Base-by-base conservation (phyloP, 2,329 filamentous ascomycete genomes). In the Cladosporium halotolerans region DNA sequence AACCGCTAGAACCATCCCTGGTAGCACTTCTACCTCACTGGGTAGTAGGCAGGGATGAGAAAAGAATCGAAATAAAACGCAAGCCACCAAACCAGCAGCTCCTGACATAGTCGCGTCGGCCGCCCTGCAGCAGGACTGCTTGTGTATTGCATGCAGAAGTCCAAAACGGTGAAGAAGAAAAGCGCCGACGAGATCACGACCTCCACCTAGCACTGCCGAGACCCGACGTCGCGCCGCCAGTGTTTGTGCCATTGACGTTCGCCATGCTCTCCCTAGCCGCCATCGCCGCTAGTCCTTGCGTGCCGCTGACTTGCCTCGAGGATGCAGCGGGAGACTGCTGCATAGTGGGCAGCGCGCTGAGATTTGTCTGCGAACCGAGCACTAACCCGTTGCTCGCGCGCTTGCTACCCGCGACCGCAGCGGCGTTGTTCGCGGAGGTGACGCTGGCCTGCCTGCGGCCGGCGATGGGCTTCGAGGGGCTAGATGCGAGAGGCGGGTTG, bases 181-280 rank as follows among this genome's bases (percentile, higher is more conserved):
- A 28, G 23, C 23, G 23, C 23, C 4, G 23, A 28, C 23, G 23
- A 42, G 19, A 10, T 51, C 39, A 51, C 7, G 48, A 43, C 32
- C 48, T 51, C 48, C 48, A 51, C 32, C 48, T 51, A 16, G 40
- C 40, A 34, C 40, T 51, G 18, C 48, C 48, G 13, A 44, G 7
- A 9, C 48, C 48, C 11, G 48, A 51, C 5, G 48, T 44, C 9
- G 40, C 40, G 5, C 48, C 48, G 8, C 48, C 32, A 3, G 48
- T 23, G 13, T 23, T 51, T 16, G 46, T 43, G 9, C 50, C 48
- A 32, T 53, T 57, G 7, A 34, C 40, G 18, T 51, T 51, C 32
- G 48, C 28, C 62, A 63, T 65, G 43, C 62, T 64, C 47, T 61
- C 58, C 51, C 56, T 56, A 2, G 63, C 63, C 4, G 63, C 63